These are phyloP conservation scores for Mortierella sp. DNA, from an alignment of 371 early-diverging fungal species.

Conservation along the genomic window DNA sequence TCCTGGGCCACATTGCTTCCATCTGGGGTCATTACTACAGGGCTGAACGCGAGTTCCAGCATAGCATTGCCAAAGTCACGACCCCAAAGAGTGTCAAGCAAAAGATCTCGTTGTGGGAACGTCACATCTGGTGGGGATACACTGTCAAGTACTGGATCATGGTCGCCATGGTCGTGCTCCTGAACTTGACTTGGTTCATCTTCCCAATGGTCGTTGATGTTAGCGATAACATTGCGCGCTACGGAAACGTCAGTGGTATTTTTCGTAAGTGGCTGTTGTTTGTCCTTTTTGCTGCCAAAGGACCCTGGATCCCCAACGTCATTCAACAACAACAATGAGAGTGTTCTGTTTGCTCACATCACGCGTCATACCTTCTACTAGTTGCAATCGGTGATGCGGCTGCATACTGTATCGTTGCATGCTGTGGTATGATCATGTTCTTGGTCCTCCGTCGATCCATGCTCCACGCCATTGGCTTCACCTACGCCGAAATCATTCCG, in stretches of 20 bases:
- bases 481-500: slow-evolving; percentile 47
- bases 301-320: too few relatives aligned
- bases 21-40: slow-evolving; percentile 54
- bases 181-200: slow-evolving; percentile 42
- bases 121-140: slow-evolving; percentile 48
- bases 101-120: slow-evolving; percentile 50
- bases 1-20: slow-evolving; percentile 36
- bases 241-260: slow-evolving; percentile 23
- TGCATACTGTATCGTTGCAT: slow-evolving; percentile 40
- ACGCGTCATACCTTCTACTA: background rate
- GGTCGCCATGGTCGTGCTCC: slow-evolving; percentile 15
- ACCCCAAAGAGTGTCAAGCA: slow-evolving; percentile 30
- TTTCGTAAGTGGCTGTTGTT: slow-evolving; percentile 28
- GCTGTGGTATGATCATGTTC: slow-evolving; percentile 43
- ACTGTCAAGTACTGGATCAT: slow-evolving; percentile 49
- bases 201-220: slow-evolving; percentile 14
- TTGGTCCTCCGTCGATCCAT: slow-evolving; percentile 52
- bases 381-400: slow-evolving; percentile 25
- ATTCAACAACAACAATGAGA: too few relatives aligned
- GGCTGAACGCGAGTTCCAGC: slow-evolving; percentile 49
- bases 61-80: slow-evolving; percentile 51
- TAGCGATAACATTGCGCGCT: slow-evolving; percentile 4
- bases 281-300: background rate
- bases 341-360: background rate
- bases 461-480: slow-evolving; percentile 53